These are phyloP conservation scores for Phytophthora fragariaefolia DNA, from an alignment of 352 stramenopile species.

Conservation along the genomic window DNA sequence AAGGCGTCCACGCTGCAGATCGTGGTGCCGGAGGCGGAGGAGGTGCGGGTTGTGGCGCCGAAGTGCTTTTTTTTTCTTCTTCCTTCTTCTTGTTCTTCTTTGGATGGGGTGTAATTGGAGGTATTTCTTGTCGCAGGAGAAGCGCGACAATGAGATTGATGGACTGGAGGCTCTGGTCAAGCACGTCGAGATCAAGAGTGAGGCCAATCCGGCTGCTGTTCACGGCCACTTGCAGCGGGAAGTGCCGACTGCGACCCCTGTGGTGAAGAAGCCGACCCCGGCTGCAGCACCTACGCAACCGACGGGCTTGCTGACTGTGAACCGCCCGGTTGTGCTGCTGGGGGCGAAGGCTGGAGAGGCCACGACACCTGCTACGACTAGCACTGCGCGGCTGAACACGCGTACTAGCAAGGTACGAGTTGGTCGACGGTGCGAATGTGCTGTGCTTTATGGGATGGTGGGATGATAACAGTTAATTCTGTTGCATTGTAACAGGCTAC, in stretches of 20 bases:
- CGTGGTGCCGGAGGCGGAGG: slow-evolving; percentile 36
- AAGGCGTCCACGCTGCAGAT: slow-evolving; percentile 75
- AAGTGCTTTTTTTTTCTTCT: no score
- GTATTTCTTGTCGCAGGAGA: slow-evolving; percentile 27
- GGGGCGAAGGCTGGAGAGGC: slow-evolving; percentile 55
- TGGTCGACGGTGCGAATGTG: not conserved
- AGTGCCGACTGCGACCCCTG: slow-evolving; percentile 23
- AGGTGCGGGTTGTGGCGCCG: slow-evolving; percentile 38
- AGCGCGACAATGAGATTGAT: slow-evolving; percentile 56
- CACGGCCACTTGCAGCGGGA: slow-evolving; percentile 64
- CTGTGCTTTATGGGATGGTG: not conserved
- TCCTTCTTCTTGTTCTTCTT: no score
- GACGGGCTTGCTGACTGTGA: slow-evolving; percentile 57
- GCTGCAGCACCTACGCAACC: slow-evolving; percentile 31
- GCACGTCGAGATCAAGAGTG: slow-evolving; percentile 64
- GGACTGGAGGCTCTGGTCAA: slow-evolving; percentile 85
- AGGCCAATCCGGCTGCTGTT: slow-evolving; percentile 35
- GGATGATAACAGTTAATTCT: not conserved
- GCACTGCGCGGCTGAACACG: slow-evolving; percentile 62
- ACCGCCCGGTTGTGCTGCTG: slow-evolving; percentile 76
- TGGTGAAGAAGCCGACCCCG: slow-evolving; percentile 26
- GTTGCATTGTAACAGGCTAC: slow-evolving; percentile 26
- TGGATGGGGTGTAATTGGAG: not conserved
- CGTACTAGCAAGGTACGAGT: slow-evolving; percentile 56
- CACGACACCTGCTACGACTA: slow-evolving; percentile 42